Evolutionary conservation across 2,329 filamentous ascomycete species (phyloP).

Genomic region (Ciborinia camelliae): DNA sequence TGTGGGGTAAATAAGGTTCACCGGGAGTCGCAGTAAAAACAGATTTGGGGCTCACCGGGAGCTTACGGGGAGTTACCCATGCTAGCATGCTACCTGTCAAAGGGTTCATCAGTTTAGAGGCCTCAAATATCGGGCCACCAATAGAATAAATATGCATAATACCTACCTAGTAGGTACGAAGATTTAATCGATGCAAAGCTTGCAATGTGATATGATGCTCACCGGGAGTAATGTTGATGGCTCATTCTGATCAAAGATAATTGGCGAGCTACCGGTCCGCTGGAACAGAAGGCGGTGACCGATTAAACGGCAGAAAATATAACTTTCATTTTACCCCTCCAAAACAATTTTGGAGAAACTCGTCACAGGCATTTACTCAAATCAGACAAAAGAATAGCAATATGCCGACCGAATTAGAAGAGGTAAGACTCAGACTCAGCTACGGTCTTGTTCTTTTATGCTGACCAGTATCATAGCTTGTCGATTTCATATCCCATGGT

Average conservation of each 20-base stretch:
- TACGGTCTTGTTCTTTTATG: background rate
- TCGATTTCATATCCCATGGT: constrained; percentile 88
- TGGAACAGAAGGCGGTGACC: constrained; percentile 1
- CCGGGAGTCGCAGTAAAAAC: too few species aligned
- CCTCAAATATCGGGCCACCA: too few species aligned
- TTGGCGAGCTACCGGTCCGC: too few species aligned
- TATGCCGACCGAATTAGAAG: constrained; percentile 75
- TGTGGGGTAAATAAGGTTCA: too few species aligned
- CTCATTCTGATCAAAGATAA: too few species aligned
- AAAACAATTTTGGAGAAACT: constrained; percentile 15
- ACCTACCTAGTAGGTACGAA: too few species aligned
- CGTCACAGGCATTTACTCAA: constrained; percentile 4
- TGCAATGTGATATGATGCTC: background rate
- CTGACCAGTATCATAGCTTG: constrained; percentile 55
- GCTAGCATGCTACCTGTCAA: too few species aligned
- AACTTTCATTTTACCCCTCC: constrained; percentile 13
- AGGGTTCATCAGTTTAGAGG: too few species aligned
- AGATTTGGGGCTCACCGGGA: too few species aligned
- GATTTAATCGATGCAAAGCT: background rate
- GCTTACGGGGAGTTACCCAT: too few species aligned
- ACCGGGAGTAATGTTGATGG: background rate
- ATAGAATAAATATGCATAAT: background rate
- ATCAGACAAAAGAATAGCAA: constrained; percentile 16
- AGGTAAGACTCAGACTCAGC: constrained; percentile 48
- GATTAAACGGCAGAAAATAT: constrained; percentile 3